Evolutionary conservation across 73 alveolate genomes (phyloP).

Genomic region (Blepharisma stoltei): DNA sequence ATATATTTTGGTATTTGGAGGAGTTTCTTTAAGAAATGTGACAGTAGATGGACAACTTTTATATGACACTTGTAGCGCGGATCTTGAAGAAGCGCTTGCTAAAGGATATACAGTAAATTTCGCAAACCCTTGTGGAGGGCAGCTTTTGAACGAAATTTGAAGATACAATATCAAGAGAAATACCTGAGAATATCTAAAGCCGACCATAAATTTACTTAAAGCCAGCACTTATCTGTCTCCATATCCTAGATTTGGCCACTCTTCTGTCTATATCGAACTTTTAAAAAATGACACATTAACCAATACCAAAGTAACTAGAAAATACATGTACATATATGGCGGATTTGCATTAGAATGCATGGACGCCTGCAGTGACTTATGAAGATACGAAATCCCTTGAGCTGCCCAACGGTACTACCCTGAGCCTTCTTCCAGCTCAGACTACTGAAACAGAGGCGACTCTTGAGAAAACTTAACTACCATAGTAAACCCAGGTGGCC

Average conservation of each 20-base stretch:
- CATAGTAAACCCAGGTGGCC: not conserved
- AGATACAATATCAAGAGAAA: slow-evolving; percentile 46
- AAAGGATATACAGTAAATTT: not conserved
- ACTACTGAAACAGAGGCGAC: slow-evolving; percentile 37
- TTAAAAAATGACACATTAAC: slow-evolving; percentile 12
- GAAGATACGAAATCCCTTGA: slow-evolving; percentile 64
- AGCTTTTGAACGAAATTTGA: slow-evolving; percentile 59
- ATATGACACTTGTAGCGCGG: slow-evolving; percentile 40
- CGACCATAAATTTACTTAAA: slow-evolving; percentile 40
- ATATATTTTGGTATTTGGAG: slow-evolving; percentile 65
- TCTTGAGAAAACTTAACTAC: slow-evolving; percentile 35
- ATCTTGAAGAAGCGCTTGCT: not conserved
- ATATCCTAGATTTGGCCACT: slow-evolving; percentile 56
- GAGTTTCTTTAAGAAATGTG: slow-evolving; percentile 46
- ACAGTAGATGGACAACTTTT: slow-evolving; percentile 34
- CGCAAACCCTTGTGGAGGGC: slow-evolving; percentile 54
- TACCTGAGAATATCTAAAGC: slow-evolving; percentile 47
- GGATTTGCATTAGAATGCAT: slow-evolving; percentile 68
- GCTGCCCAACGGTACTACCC: slow-evolving; percentile 57
- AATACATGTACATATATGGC: slow-evolving; percentile 63
- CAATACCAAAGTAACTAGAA: slow-evolving; percentile 29
- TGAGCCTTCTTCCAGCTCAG: slow-evolving; percentile 10
- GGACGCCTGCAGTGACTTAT: slow-evolving; percentile 60
- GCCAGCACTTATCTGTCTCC: slow-evolving; percentile 40
- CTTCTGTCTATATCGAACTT: slow-evolving; percentile 40